Evolutionary conservation across 2,329 filamentous ascomycete species (phyloP).

Genomic region (Paecilomyces sp.): DNA sequence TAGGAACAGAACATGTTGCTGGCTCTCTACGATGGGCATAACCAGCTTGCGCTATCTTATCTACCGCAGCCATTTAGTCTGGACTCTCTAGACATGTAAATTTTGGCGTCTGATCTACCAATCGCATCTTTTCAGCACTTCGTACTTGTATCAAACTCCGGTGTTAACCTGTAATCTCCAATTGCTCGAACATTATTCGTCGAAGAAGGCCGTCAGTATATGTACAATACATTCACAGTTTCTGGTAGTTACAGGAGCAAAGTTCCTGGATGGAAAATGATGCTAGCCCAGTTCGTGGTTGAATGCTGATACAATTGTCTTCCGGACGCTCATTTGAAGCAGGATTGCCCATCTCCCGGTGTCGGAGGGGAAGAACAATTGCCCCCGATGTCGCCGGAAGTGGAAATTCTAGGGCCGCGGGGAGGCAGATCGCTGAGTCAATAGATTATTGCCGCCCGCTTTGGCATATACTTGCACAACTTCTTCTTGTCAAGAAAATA

Average conservation of each 20-base stretch:
- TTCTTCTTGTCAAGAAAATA: not conserved
- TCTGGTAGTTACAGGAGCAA: not conserved
- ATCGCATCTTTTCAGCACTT: not conserved
- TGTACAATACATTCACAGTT: not conserved
- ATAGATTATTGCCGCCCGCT: not conserved
- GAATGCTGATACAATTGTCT: not conserved
- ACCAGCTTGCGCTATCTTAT: too few relatives aligned
- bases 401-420: not conserved
- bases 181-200: not conserved
- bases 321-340: not conserved
- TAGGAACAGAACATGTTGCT: too few relatives aligned
- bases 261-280: not conserved
- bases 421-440: not conserved
- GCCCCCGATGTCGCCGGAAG: not conserved
- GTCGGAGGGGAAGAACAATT: not conserved
- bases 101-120: too few relatives aligned
- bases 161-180: not conserved
- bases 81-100: too few relatives aligned
- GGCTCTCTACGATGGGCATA: too few relatives aligned
- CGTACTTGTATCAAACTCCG: not conserved
- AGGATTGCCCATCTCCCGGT: not conserved
- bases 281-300: too few relatives aligned
- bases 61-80: too few relatives aligned
- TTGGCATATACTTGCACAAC: not conserved
- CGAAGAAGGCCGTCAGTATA: not conserved